Evolutionary conservation across 108 stramenopile genomes (phyloP), one percentile per base, ranked within the genome.

Genomic region (Parietichytrium sp.): DNA sequence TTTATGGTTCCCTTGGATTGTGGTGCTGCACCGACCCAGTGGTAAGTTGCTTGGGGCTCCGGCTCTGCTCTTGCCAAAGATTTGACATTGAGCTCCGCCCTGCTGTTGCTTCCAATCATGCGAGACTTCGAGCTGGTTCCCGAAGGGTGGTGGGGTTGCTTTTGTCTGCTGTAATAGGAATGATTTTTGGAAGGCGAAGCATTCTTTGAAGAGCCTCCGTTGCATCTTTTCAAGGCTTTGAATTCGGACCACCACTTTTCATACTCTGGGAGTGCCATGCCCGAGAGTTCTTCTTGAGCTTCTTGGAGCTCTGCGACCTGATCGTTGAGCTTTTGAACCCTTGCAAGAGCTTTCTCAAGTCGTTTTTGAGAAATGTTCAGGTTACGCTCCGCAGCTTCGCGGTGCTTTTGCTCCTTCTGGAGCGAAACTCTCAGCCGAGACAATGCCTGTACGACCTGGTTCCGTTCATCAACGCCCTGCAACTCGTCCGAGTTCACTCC

Each of bases 221-320:
- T 20, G 42, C n/a, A n/a, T n/a, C n/a, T 72, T 25, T 36, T 33
- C 15, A 72, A 36, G 61, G 18, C n/a, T 42, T 3, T 72, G 33
- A 72, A 72, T n/a, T 72, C 38, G 42, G 36, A 45, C 61, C 61
- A 72, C 61, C 61, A 72, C 23, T 72, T 33, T 25, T 72, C 61
- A 38, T 72, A 72, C 45, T 72, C 61, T 7, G 61, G 38, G 45
- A 72, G 45, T n/a, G 61, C 45, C 15, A 72, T 42, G 42, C 45
- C 61, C 6, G 61, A 33, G 12, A 42, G 45, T 25, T 72, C 61
- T 38, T 72, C 38, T 10, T 45, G 61, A n/a, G 61, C 61, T n/a
- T 72, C 45, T 38, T 72, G 61, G n/a, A 72, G 25, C 6, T 72
- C 38, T 6, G 42, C 16, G n/a, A 72, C 42, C 20, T 72, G 61